phyloP scores from a whole-genome alignment of 2,329 filamentous ascomycete genomes.

The Cryoendolithus antarcticus region DNA sequence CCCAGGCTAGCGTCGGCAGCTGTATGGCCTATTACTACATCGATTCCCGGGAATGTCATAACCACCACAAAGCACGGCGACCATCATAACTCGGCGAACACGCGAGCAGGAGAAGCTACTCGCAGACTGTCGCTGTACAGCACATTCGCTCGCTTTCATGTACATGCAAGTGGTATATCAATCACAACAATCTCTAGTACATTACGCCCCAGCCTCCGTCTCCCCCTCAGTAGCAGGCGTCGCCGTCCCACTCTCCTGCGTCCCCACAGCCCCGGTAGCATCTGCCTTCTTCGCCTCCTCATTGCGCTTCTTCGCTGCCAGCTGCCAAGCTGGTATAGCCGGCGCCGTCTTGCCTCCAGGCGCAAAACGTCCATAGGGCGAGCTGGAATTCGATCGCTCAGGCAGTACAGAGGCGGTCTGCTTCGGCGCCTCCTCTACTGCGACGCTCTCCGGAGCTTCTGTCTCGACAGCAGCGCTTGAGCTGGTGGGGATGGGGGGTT shows the following conservation, averaged over 20 bases:
- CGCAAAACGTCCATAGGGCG: constrained; percentile 13
- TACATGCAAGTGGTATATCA: too few relatives aligned
- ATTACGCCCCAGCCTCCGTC: constrained; percentile 3
- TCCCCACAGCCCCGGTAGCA: constrained; percentile 8
- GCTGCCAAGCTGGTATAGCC: constrained; percentile 42
- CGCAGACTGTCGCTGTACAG: too few relatives aligned
- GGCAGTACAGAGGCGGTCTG: constrained; percentile 10
- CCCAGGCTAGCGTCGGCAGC: too few relatives aligned
- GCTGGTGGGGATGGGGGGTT: neutral
- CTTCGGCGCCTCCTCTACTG: constrained; percentile 9
- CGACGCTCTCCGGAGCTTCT: constrained; percentile 1
- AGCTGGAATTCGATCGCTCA: constrained; percentile 9
- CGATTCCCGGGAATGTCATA: too few relatives aligned
- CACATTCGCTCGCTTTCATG: too few relatives aligned
- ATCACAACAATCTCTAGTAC: too few relatives aligned
- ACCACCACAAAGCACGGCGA: too few relatives aligned
- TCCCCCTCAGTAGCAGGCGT: constrained; percentile 1
- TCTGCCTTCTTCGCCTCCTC: constrained; percentile 32
- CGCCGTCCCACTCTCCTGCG: constrained; percentile 15
- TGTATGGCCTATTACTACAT: too few relatives aligned
- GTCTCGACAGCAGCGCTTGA: neutral
- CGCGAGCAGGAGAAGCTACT: too few relatives aligned
- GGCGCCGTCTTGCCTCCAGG: constrained; percentile 20
- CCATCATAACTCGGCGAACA: too few relatives aligned
- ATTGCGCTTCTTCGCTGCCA: constrained; percentile 37